Base-by-base conservation (phyloP, 345 rosid species). In the Eucalyptus polybractea region DNA sequence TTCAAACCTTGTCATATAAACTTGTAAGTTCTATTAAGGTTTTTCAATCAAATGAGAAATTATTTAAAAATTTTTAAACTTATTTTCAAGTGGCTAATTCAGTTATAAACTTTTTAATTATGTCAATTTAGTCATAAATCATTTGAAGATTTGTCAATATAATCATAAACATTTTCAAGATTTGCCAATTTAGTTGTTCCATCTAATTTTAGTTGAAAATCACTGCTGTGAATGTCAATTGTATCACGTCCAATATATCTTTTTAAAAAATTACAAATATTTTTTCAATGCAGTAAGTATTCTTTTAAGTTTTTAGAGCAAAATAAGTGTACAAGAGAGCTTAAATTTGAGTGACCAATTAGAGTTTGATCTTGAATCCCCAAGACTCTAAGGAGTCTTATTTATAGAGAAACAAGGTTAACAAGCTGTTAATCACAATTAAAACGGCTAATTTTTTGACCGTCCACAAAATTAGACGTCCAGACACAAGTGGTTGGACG, bases 211-310 rank as follows among this genome's bases (percentile, higher is more conserved):
- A 10, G 4, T 6, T 10, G 13, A 13, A 33, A 72, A 16, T 72
- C 24, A 10, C 13, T 33, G 0, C 17, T 6, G 11, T 69, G 4
- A 69, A 69, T 0, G 12, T 2, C 1, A 6, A 4, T 27, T 60
- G 16, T 60, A 24, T 24, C 19, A 8, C 24, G 0, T n/a, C 22
- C 9, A 53, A 19, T 53, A 53, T 53, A 53, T 53, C 4, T 53
- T 53, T 53, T 53, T 21, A 1, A 3, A 21, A 53, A 21, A 21
- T 56, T 8, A 69, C 80, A 16, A 16, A 16, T 16, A 21, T 33
- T 31, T 69, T 33, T 7, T 5, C 22, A 69, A 69, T 33, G 17
- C 7, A 31, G 10, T 16, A 69, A 10, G 24, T 16, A 69, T 9
- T 33, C 42, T 16, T 33, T 69, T 22, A 16, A 31, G 9, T 33